Evolutionary conservation across 495 filamentous ascomycete species (phyloP), one percentile per base, ranked within the genome.

Genomic region (Cryomyces antarcticus): DNA sequence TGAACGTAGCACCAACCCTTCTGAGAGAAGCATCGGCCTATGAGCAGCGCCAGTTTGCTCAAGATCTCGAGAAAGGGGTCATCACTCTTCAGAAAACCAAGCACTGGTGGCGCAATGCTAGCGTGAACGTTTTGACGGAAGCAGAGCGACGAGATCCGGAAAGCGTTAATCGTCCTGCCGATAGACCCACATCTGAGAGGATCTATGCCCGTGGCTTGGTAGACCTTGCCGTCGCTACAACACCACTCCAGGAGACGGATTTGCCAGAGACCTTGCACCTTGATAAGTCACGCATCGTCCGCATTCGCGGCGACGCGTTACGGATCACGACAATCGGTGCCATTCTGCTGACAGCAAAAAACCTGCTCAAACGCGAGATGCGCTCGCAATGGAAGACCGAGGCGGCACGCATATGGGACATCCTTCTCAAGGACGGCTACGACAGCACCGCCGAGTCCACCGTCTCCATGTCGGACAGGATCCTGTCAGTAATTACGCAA

Each of bases 261-360:
- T 59, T 87, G 6, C 89, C 89, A 0, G 92, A 96, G 54, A 95
- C 88, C 5, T 70, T 96, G 4, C 69, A 72, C 13, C 75, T 96
- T 6, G 89, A 97, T 52, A 59, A 64, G 37, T 71, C 73, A 37
- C 80, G 92, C 24, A 66, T 87, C 30, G 57, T 62, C 27, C 68
- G 70, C 29, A 66, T 84, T 34, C 80, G 86, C 28, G 63, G 66
- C 5, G 68, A 78, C 30, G 70, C 77, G 7, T 72, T 87, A 43
- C 75, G 77, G 38, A 78, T 89, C 48, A 73, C 86, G 24, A 81
- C 83, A 13, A 72, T 85, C 6, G 82, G 82, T 12, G 71, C 76
- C 17, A 86, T 96, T 43, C 67, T 93, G 5, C 59, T 96, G 30
- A 92, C 92, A 1, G 84, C 82, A 50, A 97, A 97, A 66, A 96